Conservation (phyloP, 1,284 basidiomycete species). For the Paramarasmius palmivorus region DNA sequence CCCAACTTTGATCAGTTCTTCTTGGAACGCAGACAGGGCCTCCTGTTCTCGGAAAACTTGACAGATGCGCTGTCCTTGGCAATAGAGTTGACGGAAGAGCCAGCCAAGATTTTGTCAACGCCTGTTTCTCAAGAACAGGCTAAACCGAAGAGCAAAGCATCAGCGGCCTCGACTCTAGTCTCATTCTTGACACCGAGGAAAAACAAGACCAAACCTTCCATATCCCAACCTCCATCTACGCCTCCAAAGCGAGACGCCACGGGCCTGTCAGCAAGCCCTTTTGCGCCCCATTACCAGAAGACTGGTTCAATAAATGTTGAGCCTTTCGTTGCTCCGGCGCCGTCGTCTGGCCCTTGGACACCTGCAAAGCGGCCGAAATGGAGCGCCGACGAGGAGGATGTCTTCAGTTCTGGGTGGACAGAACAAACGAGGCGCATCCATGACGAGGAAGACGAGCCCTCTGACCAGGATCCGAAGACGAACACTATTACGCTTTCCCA, state of each 20-base stretch:
- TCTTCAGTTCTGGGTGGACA: slow-evolving; percentile 64
- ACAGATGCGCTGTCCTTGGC: slow-evolving; percentile 84
- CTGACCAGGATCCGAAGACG: slow-evolving; percentile 30
- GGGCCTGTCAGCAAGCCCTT: slow-evolving; percentile 71
- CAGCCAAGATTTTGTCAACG: slow-evolving; percentile 23
- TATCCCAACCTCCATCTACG: slow-evolving; percentile 40
- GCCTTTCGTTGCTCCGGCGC: slow-evolving; percentile 63
- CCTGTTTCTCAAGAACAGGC: slow-evolving; percentile 29
- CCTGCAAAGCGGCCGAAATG: slow-evolving; percentile 52
- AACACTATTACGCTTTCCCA: slow-evolving; percentile 74
- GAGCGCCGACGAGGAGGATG: slow-evolving; percentile 64
- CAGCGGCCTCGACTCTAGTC: slow-evolving; percentile 58
- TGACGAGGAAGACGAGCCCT: slow-evolving; percentile 30
- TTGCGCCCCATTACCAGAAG: slow-evolving; percentile 82
- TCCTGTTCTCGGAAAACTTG: slow-evolving; percentile 91
- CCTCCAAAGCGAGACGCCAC: slow-evolving; percentile 40
- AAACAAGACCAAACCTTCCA: slow-evolving; percentile 42
- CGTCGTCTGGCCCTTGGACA: slow-evolving; percentile 63
- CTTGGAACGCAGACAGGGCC: slow-evolving; percentile 82
- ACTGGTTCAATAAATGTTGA: slow-evolving; percentile 77
- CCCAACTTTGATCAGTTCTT: slow-evolving; percentile 85
- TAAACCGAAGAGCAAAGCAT: slow-evolving; percentile 56
- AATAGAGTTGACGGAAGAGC: slow-evolving; percentile 58
- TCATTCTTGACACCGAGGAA: slow-evolving; percentile 82
- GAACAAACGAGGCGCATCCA: slow-evolving; percentile 30